Base-by-base conservation (phyloP, 345 rosid species). In the Brassica cretica region DNA sequence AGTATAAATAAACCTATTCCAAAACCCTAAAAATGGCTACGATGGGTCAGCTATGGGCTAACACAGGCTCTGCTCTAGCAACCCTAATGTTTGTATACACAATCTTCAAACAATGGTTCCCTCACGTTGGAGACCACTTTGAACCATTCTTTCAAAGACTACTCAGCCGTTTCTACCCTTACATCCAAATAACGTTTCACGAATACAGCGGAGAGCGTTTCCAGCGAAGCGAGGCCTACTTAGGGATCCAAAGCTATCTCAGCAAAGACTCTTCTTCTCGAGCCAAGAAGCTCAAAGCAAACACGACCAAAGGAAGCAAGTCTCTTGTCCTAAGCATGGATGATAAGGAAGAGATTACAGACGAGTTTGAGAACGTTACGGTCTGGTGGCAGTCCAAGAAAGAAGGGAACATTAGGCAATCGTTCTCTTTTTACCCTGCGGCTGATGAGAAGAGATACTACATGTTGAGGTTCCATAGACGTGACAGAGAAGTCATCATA, bases 261-360 rank as follows among this genome's bases (percentile, higher is more conserved):
- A 79, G 83, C 7, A 68, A 60, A 56, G 83, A 79, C 14, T 82
- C 88, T 0, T 41, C 86, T 1, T 33, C 65, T n/a, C 66, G 74
- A 35, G 94, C 88, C 37, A 84, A 80, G 82, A 80, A 90, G 37
- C 85, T 88, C 3, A 85, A 82, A 76, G 91, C 90, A 11, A 78
- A 83, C 58, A 71, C 70, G 44, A 25, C 70, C 51, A 68, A 82
- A 75, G 79, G 86, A 71, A 82, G 85, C 58, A 80, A 82, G 59
- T 74, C 84, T 35, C 66, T 87, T 12, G 83, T 82, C 32, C 82
- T 89, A 3, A 77, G 78, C 56, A 80, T 87, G 81, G 91, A 84
- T 53, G 82, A 81, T 14, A 27, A 76, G 6, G 87, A 89, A 72
- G 87, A 88, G 76, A 76, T 85, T 12, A 68, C 68, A 0, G 93